These are phyloP conservation scores for Lotmaria passim DNA, from an alignment of 208 protist species.

Conservation along the genomic window DNA sequence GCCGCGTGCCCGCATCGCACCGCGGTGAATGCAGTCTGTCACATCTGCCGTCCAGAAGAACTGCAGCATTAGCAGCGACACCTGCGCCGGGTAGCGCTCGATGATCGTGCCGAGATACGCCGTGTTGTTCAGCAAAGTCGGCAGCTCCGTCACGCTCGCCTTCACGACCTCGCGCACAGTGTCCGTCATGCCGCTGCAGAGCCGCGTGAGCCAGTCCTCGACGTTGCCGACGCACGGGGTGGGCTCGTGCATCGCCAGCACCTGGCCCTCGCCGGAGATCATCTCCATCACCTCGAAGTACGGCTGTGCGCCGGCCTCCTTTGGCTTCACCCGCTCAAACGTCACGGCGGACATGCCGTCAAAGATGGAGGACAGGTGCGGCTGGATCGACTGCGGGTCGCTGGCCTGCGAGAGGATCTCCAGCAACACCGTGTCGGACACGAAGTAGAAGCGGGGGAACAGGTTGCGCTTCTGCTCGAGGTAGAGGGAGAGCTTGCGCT, in stretches of 20 bases:
- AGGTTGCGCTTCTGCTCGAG: constrained; percentile 97
- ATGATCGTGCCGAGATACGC: constrained; percentile 93
- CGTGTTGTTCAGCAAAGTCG: constrained; percentile 83
- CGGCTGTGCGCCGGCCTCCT: constrained; percentile 86
- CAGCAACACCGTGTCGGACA: constrained; percentile 97
- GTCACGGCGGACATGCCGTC: constrained; percentile 90
- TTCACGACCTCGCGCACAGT: constrained; percentile 93
- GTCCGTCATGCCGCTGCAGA: constrained; percentile 92
- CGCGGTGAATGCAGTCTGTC: constrained; percentile 92
- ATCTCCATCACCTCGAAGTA: constrained; percentile 94
- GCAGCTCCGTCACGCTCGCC: constrained; percentile 86
- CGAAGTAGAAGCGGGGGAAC: constrained; percentile 99
- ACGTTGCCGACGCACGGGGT: constrained; percentile 94
- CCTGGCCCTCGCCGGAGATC: constrained; percentile 91
- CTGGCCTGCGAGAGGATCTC: constrained; percentile 97
- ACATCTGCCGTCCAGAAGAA: constrained; percentile 96
- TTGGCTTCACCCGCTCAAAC: constrained; percentile 93
- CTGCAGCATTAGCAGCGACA: constrained; percentile 96
- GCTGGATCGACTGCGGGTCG: constrained; percentile 94
- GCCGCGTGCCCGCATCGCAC: constrained; percentile 77
- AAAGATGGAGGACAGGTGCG: constrained; percentile 95
- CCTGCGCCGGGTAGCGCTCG: constrained; percentile 94
- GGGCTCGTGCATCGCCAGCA: constrained; percentile 84
- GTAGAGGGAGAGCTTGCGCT: constrained; percentile 97
- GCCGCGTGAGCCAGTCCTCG: constrained; percentile 94